These are phyloP conservation scores for Chlorella sp. DNA, from an alignment of 139 green algal species.

Conservation along the genomic window DNA sequence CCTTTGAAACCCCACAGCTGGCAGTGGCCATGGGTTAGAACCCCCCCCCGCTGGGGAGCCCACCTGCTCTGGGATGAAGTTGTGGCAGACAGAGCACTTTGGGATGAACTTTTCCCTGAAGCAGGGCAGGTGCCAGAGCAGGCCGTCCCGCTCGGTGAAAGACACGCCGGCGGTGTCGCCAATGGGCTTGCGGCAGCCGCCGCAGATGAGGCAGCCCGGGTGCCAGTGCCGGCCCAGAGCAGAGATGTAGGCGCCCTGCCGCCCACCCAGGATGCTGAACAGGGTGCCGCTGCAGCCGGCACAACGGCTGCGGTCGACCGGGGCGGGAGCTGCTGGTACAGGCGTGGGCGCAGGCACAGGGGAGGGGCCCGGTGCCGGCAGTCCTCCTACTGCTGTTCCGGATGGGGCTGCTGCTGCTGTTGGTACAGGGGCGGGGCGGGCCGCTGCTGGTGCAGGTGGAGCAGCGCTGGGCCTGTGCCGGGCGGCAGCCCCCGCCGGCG, in stretches of 20 bases:
- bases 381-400: not conserved
- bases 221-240: constrained; percentile 65
- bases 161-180: not conserved
- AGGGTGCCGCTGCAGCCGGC: constrained; percentile 49
- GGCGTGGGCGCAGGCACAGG: no score
- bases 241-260: constrained; percentile 16
- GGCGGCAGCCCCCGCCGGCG: not conserved
- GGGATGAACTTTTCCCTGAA: constrained; percentile 58
- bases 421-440: not conserved
- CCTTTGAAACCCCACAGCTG: no score
- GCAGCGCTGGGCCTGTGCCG: not conserved
- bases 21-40: no score
- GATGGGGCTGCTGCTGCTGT: not conserved
- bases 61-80: constrained; percentile 53
- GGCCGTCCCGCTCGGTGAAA: constrained; percentile 31
- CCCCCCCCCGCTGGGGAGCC: not conserved
- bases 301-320: constrained; percentile 23
- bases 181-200: constrained; percentile 61
- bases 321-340: not conserved
- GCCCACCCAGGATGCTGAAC: constrained; percentile 2
- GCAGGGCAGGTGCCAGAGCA: constrained; percentile 65
- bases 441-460: not conserved
- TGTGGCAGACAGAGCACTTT: constrained; percentile 68
- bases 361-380: no score
- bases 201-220: constrained; percentile 54